Evolutionary conservation across 306 rosid species (phyloP).

Genomic region (Phaseolus lunatus): DNA sequence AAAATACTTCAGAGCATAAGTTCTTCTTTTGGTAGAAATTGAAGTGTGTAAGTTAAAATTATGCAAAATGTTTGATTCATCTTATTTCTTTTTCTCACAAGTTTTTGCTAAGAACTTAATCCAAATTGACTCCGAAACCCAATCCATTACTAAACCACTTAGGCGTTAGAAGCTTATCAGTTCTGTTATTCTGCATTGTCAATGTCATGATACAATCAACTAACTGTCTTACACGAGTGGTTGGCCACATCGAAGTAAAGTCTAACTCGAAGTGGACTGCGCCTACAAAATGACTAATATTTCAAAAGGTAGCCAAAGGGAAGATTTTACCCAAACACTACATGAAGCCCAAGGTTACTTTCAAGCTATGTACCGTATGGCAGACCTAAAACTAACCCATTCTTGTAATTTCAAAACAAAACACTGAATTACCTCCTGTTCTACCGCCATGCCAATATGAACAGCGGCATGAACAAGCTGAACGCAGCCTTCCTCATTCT

Average conservation of each 20-base stretch:
- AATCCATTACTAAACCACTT: slow-evolving; percentile 21
- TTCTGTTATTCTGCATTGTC: background rate
- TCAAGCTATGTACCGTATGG: background rate
- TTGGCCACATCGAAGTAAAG: background rate
- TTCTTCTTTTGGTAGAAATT: background rate
- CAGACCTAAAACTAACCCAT: background rate
- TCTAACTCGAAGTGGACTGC: background rate
- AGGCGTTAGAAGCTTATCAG: background rate
- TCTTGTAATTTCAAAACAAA: background rate
- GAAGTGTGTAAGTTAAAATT: background rate
- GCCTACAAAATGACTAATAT: background rate
- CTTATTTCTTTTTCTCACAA: background rate
- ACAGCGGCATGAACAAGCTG: slow-evolving; percentile 83
- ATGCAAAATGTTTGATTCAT: background rate
- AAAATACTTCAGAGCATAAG: background rate
- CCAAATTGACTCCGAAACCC: background rate
- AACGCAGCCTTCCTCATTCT: slow-evolving; percentile 72
- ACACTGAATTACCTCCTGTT: slow-evolving; percentile 66
- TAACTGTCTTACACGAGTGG: background rate
- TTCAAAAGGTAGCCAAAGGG: background rate
- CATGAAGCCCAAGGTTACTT: background rate
- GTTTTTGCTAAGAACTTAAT: background rate
- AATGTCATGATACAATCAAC: background rate
- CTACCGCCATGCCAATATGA: slow-evolving; percentile 80
- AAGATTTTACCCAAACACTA: background rate